Evolutionary conservation across 2,329 filamentous ascomycete species (phyloP), one percentile per base, ranked within the genome.

Genomic region (Ascocoryne sarcoides): DNA sequence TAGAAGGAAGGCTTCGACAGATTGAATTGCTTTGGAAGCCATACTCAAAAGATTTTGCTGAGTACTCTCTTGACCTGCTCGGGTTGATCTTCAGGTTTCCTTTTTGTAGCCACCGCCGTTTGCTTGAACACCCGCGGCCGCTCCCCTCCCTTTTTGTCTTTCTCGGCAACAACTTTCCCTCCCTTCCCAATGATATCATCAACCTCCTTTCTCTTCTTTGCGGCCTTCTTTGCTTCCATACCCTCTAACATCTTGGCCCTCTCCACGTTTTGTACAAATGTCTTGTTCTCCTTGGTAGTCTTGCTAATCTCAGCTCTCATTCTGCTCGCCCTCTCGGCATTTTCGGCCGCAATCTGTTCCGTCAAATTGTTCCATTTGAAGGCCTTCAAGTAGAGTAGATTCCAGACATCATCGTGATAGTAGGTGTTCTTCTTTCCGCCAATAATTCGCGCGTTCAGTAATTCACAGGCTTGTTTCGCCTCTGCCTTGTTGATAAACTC

Each of bases 401-500:
- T 89, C 86, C 86, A 93, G 32, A 93, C 73, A 60, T 93, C 86
- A 59, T 93, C 86, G 53, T 84, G 77, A 65, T 90, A 93, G 59
- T 84, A 87, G 36, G 74, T 76, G 10, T 84, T 75, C 65, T 93
- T 93, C 65, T 89, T 89, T 18, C 86, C 86, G 37, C 85, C 85
- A 44, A 92, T 84, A 10, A 74, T 84, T 47, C 75, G 75, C 31
- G 82, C 82, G 57, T 93, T 93, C 36, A 93, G 68, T 18, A 83
- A 70, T 50, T 86, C 82, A 36, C 79, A 84, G 0, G 76, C 81
- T n/a, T 75, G 67, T 60, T 89, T 87, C 26, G 86, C 86, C 47
- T 89, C 79, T 48, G 72, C 71, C 62, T 92, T 92, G 47, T 73
- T 70, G 26, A 77, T 62, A 54, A 90, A 93, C 60, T 93, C 87